Base-by-base conservation (phyloP, 768 basidiomycete species). In the Termitomyces sp. region DNA sequence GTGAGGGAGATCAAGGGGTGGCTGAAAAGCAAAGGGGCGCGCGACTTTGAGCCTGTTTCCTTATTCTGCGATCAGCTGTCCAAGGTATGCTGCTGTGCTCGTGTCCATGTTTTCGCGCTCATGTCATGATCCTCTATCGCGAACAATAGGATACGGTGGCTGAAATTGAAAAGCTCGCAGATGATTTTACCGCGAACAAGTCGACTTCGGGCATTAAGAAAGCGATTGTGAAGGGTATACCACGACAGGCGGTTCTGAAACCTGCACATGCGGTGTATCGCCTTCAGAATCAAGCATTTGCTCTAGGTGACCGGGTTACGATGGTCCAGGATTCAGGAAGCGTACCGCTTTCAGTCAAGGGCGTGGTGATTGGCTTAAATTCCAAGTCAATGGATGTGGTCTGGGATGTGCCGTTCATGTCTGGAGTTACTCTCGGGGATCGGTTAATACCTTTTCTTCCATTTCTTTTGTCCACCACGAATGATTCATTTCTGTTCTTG, bases 331-430 rank as follows among this genome's bases (percentile, higher is more conserved):
- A 98, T 67, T 87, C 95, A 0, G 95, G 95, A 29, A 86, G 89
- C 34, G 95, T 98, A 0, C 94, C 95, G 1, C 77, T 98, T 14
- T 85, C 87, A 1, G 88, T 87, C 51, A 98, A 96, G 72, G 97
- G 97, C 21, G 92, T 96, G 16, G 95, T 98, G 25, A 83, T 98
- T 52, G 92, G 95, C 14, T 72, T 99, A 65, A 92, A 87, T 64
- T 73, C 87, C 2, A 90, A 88, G 66, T 84, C 89, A 4, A 89
- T 98, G 82, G 97, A 98, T 69, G 89, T 98, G 23, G 82, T 96
- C 0, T 98, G 97, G 92, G 97, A 99, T 69, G 87, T 89, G 23
- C 82, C 93, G 1, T 98, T 99, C 73, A 92, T 99, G 84, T 86
- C 93, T 21, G 97, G 97, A 7, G 80, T 82, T 2, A 97, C 91